A percentile compares a stretch with the other conserved stretches of the same genome.
Evolutionary conservation across 768 basidiomycete genomes (phyloP).

Genomic region (Lentinula boryana): DNA sequence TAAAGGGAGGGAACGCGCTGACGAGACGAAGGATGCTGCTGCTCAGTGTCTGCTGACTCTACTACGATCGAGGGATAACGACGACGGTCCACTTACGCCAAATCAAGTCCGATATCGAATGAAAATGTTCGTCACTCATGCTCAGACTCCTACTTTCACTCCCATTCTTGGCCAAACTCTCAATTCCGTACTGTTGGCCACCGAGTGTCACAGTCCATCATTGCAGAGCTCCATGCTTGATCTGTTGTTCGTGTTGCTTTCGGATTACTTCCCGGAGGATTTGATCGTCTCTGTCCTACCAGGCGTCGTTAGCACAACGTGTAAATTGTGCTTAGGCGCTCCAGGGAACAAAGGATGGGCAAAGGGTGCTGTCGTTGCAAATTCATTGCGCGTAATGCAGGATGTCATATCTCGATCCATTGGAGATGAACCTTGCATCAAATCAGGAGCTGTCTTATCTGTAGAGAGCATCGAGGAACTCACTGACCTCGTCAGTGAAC

Average conservation of each 20-base stretch:
- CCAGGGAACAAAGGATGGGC: conserved; percentile 59
- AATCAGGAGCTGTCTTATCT: conserved; percentile 50
- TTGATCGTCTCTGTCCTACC: conserved; percentile 69
- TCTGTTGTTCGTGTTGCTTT: conserved; percentile 48
- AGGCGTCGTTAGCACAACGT: conserved; percentile 74
- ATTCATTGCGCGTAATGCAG: conserved; percentile 53
- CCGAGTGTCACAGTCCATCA: conserved; percentile 49
- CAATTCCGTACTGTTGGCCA: conserved; percentile 57
- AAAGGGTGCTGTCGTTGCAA: conserved; percentile 60
- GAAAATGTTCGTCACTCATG: conserved; percentile 33
- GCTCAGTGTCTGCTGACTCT: conserved; percentile 60
- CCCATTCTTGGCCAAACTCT: conserved; percentile 83
- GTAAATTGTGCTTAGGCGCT: conserved; percentile 58
- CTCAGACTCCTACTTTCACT: conserved; percentile 46
- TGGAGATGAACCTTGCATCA: conserved; percentile 61
- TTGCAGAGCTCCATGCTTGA: conserved; percentile 63
- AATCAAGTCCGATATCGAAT: conserved; percentile 23
- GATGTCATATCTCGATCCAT: conserved; percentile 49
- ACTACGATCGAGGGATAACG: conserved; percentile 42
- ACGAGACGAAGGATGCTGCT: conserved; percentile 80
- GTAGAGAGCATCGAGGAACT: conserved; percentile 64
- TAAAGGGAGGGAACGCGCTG: conserved; percentile 64
- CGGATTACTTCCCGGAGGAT: conserved; percentile 47
- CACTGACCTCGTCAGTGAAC: conserved; percentile 22
- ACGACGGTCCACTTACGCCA: conserved; percentile 27